These are phyloP conservation scores for Aspergillus transmontanensis DNA, from an alignment of 2,329 filamentous ascomycete species.

Conservation along the genomic window DNA sequence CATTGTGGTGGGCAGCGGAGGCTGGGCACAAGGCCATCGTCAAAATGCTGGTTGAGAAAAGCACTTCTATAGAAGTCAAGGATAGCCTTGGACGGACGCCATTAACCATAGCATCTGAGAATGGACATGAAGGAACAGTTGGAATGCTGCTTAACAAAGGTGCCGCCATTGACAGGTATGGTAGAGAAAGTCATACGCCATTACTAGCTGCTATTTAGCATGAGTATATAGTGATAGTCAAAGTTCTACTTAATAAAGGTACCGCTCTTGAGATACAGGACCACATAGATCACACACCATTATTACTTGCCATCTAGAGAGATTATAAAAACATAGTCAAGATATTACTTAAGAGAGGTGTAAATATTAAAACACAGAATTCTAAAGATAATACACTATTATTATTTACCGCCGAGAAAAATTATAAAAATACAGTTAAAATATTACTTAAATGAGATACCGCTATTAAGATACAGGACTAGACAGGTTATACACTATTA, in stretches of 20 bases:
- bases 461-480: no score
- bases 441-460: no score
- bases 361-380: no score
- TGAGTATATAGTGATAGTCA: no score
- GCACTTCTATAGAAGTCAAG: background rate
- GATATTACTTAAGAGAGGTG: background rate
- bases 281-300: no score
- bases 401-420: no score
- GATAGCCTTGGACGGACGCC: background rate
- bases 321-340: background rate
- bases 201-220: background rate
- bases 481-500: background rate
- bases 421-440: no score
- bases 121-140: background rate
- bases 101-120: background rate
- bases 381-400: no score
- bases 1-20: constrained; percentile 8
- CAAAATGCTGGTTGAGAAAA: background rate
- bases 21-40: background rate
- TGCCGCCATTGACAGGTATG: background rate
- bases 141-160: constrained; percentile 1
- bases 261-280: background rate
- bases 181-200: no score
- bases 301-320: fast-evolving
- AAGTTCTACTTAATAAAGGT: background rate